phyloP scores from a whole-genome alignment of 2,329 filamentous ascomycete genomes.

The Ophiobolus disseminans region DNA sequence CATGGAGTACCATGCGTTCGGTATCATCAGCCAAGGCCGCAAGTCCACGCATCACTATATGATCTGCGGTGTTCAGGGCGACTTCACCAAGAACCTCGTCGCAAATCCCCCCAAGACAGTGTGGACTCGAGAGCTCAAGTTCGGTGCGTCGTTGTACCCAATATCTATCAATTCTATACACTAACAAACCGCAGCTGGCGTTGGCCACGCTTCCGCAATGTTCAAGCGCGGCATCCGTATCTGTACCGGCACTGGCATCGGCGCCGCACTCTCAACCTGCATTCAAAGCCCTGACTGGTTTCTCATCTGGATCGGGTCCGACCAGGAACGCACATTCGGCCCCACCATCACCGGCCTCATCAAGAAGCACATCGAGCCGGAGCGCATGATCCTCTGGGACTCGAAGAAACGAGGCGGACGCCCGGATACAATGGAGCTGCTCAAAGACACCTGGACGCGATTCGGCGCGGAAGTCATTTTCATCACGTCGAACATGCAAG shows the following conservation, averaged over 20 bases:
- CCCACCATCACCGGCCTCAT: conserved; percentile 44
- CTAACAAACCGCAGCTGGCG: conserved; percentile 37
- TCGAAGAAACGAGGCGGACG: conserved; percentile 45
- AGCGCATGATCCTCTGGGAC: conserved; percentile 48
- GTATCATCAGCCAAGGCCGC: conserved; percentile 45
- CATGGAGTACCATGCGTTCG: conserved; percentile 49
- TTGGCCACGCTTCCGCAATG: conserved; percentile 46
- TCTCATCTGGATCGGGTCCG: conserved; percentile 47
- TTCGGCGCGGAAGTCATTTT: conserved; percentile 47
- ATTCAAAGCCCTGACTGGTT: conserved; percentile 47
- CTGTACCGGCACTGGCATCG: conserved; percentile 46
- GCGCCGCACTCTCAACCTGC: conserved; percentile 45
- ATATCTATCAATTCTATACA: not conserved
- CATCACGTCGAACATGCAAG: conserved; percentile 46
- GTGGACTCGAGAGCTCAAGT: conserved; percentile 46
- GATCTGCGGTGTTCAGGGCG: conserved; percentile 48
- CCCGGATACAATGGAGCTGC: conserved; percentile 41
- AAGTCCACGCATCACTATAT: conserved; percentile 42
- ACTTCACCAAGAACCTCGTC: conserved; percentile 44
- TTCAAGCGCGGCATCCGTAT: conserved; percentile 46
- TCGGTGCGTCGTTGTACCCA: conserved; percentile 30
- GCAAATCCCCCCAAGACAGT: conserved; percentile 41
- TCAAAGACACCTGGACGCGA: conserved; percentile 43
- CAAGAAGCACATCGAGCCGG: conserved; percentile 42
- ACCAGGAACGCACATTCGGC: conserved; percentile 45